A percentile compares a stretch with the other conserved stretches of the same genome.
These are phyloP conservation scores for Diospyros lotus DNA, from an alignment of 148 eudicot genomes.

Conservation along the genomic window DNA sequence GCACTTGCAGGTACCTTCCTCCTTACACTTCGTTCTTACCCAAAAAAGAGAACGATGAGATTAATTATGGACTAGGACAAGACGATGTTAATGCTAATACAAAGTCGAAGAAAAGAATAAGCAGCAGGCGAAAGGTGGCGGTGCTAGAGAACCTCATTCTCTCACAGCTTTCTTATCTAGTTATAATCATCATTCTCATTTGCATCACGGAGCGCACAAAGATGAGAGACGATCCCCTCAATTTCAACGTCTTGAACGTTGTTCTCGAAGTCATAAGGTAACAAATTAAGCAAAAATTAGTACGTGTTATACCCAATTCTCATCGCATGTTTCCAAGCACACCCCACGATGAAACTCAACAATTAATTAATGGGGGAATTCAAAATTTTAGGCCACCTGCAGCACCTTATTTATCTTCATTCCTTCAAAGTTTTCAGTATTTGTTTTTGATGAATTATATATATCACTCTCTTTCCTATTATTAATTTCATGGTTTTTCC, in stretches of 20 bases:
- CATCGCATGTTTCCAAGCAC: too few relatives aligned
- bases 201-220: conserved; percentile 58
- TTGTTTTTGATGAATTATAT: too few relatives aligned
- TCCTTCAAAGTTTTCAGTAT: too few relatives aligned
- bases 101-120: conserved; percentile 9
- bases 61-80: too few relatives aligned
- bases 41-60: conserved; percentile 7
- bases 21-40: conserved; percentile 41
- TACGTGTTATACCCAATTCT: too few relatives aligned
- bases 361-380: too few relatives aligned
- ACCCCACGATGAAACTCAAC: too few relatives aligned
- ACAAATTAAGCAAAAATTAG: not conserved
- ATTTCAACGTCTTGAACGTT: conserved; percentile 60
- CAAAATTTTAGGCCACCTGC: too few relatives aligned
- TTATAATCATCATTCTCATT: conserved; percentile 44
- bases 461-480: not conserved
- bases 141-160: conserved; percentile 26
- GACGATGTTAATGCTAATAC: not conserved
- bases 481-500: not conserved
- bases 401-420: too few relatives aligned
- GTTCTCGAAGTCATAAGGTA: conserved; percentile 69
- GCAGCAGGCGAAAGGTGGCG: conserved; percentile 2
- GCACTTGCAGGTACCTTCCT: conserved; percentile 41
- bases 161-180: conserved; percentile 48
- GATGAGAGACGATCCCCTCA: conserved; percentile 60